These are phyloP conservation scores for Acrocalymma vagum DNA, from an alignment of 2,329 filamentous ascomycete species.

Conservation along the genomic window DNA sequence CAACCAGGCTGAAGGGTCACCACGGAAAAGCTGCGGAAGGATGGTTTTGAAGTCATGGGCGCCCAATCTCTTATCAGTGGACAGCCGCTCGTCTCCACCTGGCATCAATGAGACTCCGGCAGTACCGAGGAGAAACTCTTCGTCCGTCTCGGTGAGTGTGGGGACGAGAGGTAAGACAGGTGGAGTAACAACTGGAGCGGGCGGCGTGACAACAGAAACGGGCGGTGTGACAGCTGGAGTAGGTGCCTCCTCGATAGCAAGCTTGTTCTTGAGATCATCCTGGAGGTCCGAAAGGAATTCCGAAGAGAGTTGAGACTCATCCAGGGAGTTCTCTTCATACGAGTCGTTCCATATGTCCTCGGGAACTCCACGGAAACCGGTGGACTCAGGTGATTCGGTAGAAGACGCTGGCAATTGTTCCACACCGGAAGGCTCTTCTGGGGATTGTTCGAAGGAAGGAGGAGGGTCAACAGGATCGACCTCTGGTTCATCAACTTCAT, in stretches of 20 bases:
- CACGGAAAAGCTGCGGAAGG: constrained; percentile 41
- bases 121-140: constrained; percentile 20
- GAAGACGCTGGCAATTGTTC: constrained; percentile 2
- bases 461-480: constrained; percentile 11
- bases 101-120: too few species aligned
- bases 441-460: not conserved
- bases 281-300: constrained; percentile 30
- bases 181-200: constrained; percentile 12
- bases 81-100: too few species aligned
- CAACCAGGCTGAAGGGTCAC: constrained; percentile 68
- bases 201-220: constrained; percentile 12
- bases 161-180: constrained; percentile 26
- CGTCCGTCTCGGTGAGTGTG: constrained; percentile 22
- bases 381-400: constrained; percentile 2
- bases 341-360: constrained; percentile 11
- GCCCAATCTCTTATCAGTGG: constrained; percentile 55
- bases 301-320: constrained; percentile 26
- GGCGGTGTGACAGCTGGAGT: constrained; percentile 15
- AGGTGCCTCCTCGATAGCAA: constrained; percentile 18
- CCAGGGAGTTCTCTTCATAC: constrained; percentile 25
- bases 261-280: constrained; percentile 19
- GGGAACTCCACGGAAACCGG: constrained; percentile 21
- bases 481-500: constrained; percentile 11
- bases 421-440: constrained; percentile 1
- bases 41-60: constrained; percentile 71